Conservation (phyloP, 2,329 filamentous ascomycete genomes). For the Ophiostoma angusticollis region DNA sequence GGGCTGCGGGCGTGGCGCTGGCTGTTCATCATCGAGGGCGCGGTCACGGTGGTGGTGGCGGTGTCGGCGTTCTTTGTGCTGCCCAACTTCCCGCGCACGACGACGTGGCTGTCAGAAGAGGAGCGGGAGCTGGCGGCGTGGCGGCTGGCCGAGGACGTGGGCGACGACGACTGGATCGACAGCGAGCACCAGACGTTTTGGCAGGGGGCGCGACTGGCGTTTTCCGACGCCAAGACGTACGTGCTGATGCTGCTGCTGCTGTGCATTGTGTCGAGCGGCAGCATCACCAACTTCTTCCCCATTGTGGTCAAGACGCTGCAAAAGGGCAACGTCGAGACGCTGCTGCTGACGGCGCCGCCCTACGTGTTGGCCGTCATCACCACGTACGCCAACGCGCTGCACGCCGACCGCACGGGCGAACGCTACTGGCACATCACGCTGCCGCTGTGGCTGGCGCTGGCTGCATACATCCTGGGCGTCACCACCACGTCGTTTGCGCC, state of each 20-base stretch:
- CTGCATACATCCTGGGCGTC: conserved; percentile 55
- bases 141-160: conserved; percentile 36
- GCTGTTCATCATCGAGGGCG: conserved; percentile 13
- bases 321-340: conserved; percentile 45
- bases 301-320: conserved; percentile 53
- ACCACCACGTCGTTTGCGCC: conserved; percentile 46
- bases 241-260: conserved; percentile 45
- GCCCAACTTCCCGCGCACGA: conserved; percentile 44
- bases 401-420: conserved; percentile 59
- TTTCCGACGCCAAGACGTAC: conserved; percentile 47
- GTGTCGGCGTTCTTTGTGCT: conserved; percentile 27
- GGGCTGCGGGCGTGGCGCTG: conserved; percentile 35
- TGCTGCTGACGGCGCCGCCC: conserved; percentile 52
- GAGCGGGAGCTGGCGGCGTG: conserved; percentile 32
- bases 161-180: conserved; percentile 49
- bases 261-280: conserved; percentile 39
- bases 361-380: conserved; percentile 51
- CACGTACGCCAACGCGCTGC: conserved; percentile 52
- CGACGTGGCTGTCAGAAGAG: conserved; percentile 30
- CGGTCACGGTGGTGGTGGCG: conserved; percentile 12
- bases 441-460: conserved; percentile 48
- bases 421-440: conserved; percentile 54
- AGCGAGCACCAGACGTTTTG: conserved; percentile 42
- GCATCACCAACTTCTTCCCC: conserved; percentile 57
- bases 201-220: conserved; percentile 41